Conservation (phyloP, 2,329 filamentous ascomycete species). For the Aurifilum marmelostoma region DNA sequence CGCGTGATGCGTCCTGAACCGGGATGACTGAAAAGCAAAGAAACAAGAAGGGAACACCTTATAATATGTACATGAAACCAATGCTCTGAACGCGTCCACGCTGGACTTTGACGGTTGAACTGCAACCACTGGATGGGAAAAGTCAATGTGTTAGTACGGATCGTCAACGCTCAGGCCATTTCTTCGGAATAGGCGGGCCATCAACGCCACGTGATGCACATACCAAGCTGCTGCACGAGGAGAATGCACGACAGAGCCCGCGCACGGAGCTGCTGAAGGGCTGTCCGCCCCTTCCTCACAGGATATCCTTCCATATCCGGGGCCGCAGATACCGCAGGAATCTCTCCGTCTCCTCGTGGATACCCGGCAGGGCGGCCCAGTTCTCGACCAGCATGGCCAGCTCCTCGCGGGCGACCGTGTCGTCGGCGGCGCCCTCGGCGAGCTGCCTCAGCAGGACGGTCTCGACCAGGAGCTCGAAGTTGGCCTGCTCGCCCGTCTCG, state of each 20-base stretch:
- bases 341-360: slow-evolving; percentile 26
- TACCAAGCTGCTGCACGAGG: neutral
- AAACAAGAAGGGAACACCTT: neutral
- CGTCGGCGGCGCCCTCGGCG: slow-evolving; percentile 22
- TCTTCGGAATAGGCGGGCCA: neutral
- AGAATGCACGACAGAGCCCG: neutral
- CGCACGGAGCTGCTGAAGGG: too few species aligned
- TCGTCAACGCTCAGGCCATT: neutral
- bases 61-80: neutral
- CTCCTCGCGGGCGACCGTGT: slow-evolving; percentile 27
- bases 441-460: slow-evolving; percentile 27
- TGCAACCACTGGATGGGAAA: neutral
- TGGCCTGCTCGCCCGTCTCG: slow-evolving; percentile 29
- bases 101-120: neutral
- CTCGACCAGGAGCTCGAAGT: slow-evolving; percentile 29
- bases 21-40: neutral
- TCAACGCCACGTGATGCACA: neutral
- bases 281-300: neutral
- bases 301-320: slow-evolving; percentile 24
- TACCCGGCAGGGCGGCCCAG: slow-evolving; percentile 25
- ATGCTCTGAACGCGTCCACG: neutral
- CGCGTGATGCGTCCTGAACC: neutral
- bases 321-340: slow-evolving; percentile 27
- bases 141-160: neutral
- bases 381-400: slow-evolving; percentile 26